Evolutionary conservation across 176 grass and related monocot genomes (phyloP), one percentile per base, ranked within the genome.

Genomic region (Otatea glauca): DNA sequence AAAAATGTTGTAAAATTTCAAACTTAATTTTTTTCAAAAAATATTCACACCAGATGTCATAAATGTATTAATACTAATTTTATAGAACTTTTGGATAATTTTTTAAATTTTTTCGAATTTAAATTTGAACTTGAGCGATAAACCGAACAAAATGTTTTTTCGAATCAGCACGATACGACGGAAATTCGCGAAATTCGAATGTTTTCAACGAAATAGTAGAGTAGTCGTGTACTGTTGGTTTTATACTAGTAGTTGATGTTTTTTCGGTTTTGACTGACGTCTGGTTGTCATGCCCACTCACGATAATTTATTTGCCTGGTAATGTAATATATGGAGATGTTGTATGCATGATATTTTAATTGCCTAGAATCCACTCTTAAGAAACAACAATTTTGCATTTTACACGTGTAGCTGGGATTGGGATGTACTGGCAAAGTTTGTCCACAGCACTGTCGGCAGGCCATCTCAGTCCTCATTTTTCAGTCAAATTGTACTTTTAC

Each of bases 361-460:
- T 54, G 49, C 32, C 27, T 75, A 37, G 17, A 74, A 74, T 75
- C 4, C 37, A 18, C 32, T 35, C 16, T 54, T 34, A 10, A 18
- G 20, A 53, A 54, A 35, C 15, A 21, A 5, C 49, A 55, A 75
- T 37, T 9, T 21, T 38, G 32, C 16, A 42, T 42, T 68, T 41
- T n/a, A 18, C 49, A 12, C 49, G 12, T 41, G 17, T 41, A 68
- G 37, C 29, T 56, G 6, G 29, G 72, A 21, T 56, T 56, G 6
- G 29, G 72, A 21, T 56, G 49, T 7, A 75, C 9, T 38, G 21
- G 72, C 49, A 38, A 56, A 42, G 38, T 59, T 53, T 80, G 44
- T 65, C 48, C 18, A 60, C 63, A 23, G 68, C 61, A 68, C 27
- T 82, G 68, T 80, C 76, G 49, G 55, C 81, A 48, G 81, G 49